phyloP scores from a whole-genome alignment of 768 basidiomycete species.

The Scleroderma citrinum region DNA sequence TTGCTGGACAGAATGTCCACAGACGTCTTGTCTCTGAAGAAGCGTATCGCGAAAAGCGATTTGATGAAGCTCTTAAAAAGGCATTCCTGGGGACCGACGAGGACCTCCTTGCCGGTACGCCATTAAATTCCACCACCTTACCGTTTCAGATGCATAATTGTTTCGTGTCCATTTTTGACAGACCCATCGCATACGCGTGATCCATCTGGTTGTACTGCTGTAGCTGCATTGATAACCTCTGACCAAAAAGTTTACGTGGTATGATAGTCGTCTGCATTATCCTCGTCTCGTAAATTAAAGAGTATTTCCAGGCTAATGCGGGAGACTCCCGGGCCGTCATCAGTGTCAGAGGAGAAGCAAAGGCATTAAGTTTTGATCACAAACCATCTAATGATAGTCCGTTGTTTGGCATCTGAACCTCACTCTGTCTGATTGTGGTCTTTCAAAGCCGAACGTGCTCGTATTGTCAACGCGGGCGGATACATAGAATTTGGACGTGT shows the following conservation, averaged over 20 bases:
- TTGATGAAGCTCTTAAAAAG: constrained; percentile 72
- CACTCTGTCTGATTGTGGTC: constrained; percentile 1
- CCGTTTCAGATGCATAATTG: background rate
- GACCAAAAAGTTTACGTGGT: constrained; percentile 79
- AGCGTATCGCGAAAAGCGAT: constrained; percentile 63
- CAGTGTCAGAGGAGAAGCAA: constrained; percentile 76
- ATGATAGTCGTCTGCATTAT: constrained; percentile 26
- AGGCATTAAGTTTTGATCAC: constrained; percentile 90
- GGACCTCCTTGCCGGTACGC: constrained; percentile 78
- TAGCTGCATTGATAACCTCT: constrained; percentile 75
- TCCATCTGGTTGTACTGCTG: constrained; percentile 94
- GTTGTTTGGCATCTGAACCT: constrained; percentile 19
- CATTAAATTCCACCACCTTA: constrained; percentile 1
- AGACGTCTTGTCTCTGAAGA: constrained; percentile 70
- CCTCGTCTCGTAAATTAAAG: constrained; percentile 1
- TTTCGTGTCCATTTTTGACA: constrained; percentile 24
- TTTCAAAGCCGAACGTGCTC: constrained; percentile 65
- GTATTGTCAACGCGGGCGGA: constrained; percentile 88
- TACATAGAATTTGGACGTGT: constrained; percentile 96
- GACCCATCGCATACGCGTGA: constrained; percentile 86
- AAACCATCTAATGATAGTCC: constrained; percentile 85
- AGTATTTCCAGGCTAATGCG: constrained; percentile 75
- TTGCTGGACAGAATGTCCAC: constrained; percentile 81
- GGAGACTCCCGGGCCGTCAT: constrained; percentile 94
- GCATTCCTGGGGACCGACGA: constrained; percentile 94